Conservation (phyloP, 257 asterid genomes). For the Penstemon barbatus region DNA sequence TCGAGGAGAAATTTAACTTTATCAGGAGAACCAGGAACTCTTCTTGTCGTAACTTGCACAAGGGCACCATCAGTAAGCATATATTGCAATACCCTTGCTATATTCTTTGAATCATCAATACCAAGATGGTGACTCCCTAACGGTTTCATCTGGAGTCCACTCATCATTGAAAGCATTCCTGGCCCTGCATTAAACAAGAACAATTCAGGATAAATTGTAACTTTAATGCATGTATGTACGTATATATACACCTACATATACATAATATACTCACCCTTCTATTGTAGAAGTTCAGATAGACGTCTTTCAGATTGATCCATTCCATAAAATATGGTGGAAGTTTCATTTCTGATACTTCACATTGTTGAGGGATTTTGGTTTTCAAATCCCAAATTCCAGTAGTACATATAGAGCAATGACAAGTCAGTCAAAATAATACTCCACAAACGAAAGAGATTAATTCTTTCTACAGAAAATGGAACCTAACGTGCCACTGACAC, state of each 20-base stretch:
- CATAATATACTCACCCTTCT: constrained; percentile 55
- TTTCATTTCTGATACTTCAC: constrained; percentile 60
- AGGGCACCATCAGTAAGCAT: constrained; percentile 86
- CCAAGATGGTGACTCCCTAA: constrained; percentile 94
- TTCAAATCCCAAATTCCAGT: constrained; percentile 99
- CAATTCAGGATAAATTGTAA: background rate
- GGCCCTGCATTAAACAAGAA: constrained; percentile 7
- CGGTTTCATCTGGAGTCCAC: constrained; percentile 56
- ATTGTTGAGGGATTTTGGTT: constrained; percentile 88
- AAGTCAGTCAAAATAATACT: constrained; percentile 26
- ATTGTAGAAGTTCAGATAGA: constrained; percentile 79
- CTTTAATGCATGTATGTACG: background rate
- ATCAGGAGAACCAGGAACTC: constrained; percentile 40
- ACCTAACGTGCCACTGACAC: background rate
- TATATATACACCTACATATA: too few relatives aligned
- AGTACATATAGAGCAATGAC: constrained; percentile 26
- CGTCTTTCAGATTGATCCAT: constrained; percentile 95
- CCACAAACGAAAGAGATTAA: constrained; percentile 10
- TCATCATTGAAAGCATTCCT: constrained; percentile 95
- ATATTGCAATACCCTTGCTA: constrained; percentile 71
- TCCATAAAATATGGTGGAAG: constrained; percentile 86
- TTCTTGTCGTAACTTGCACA: constrained; percentile 74
- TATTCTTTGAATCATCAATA: constrained; percentile 78
- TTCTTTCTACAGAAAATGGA: background rate
- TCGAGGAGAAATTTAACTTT: constrained; percentile 53